Base-by-base conservation (phyloP, 2,329 filamentous ascomycete species). In the Trichoderma cornu-damae region DNA sequence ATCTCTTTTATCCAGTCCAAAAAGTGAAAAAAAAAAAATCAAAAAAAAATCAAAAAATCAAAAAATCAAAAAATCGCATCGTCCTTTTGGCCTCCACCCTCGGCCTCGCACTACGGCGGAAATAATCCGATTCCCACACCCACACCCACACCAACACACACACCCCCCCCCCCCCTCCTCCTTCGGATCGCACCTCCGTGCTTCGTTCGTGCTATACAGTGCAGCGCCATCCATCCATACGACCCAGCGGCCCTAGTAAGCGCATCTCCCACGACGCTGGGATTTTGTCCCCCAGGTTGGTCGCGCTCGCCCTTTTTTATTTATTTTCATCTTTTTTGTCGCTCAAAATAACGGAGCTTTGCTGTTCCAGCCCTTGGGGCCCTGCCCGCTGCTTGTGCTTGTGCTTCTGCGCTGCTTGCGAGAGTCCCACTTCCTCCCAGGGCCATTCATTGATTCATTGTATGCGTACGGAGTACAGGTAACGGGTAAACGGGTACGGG, bases 61-160 rank as follows among this genome's bases (percentile, higher is more conserved):
- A n/a, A n/a, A n/a, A n/a, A n/a, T n/a, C n/a, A n/a, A n/a, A n/a
- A n/a, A n/a, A n/a, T n/a, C n/a, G n/a, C n/a, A n/a, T n/a, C n/a
- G n/a, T n/a, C n/a, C n/a, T n/a, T n/a, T n/a, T n/a, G n/a, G n/a
- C n/a, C n/a, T n/a, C n/a, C n/a, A n/a, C n/a, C 20, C 44, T 53
- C 48, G 28, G 11, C 32, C 32, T 59, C 44, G 57, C 57, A 34
- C 57, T 59, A 67, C 63, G 53, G 66, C 65, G 65, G 66, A 70
- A 70, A 70, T 66, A 69, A 64, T 63, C 68, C 67, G 67, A 70
- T 66, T 68, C 47, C 60, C 60, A 61, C 61, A n/a, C n/a, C n/a
- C n/a, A n/a, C n/a, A n/a, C n/a, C n/a, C n/a, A n/a, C n/a, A n/a
- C n/a, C n/a, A n/a, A n/a, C n/a, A n/a, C n/a, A n/a, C n/a, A 61